A percentile compares a stretch with the other conserved stretches of the same genome.
Conservation (phyloP, 2,329 filamentous ascomycete species). For the Talaromyces sp. region DNA sequence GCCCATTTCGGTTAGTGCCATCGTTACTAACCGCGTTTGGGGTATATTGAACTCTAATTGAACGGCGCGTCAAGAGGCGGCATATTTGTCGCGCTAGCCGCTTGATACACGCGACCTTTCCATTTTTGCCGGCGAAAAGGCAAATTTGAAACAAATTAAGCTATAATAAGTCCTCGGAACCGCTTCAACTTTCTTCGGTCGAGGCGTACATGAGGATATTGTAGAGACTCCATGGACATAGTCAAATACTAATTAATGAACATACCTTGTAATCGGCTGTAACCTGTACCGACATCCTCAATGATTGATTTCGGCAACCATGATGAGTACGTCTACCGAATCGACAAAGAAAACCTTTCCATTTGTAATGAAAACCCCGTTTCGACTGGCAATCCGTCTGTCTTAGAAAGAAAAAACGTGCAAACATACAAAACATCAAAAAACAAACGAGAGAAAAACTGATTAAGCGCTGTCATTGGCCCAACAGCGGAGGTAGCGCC, state of each 20-base stretch:
- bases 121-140: no score
- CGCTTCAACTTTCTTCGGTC: no score
- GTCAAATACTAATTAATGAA: no score
- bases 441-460: conserved; percentile 1
- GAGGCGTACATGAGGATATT: no score
- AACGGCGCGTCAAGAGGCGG: neutral
- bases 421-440: neutral
- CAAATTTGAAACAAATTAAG: neutral
- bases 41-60: neutral
- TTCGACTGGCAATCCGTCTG: neutral
- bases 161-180: no score
- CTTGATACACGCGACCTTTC: neutral
- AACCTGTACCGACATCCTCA: neutral
- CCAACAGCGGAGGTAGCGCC: neutral
- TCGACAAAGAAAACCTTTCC: neutral
- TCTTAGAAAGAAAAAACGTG: neutral
- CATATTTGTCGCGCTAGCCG: neutral
- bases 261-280: no score
- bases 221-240: no score
- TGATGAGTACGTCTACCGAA: neutral
- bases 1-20: neutral
- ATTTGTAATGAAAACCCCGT: neutral
- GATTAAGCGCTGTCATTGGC: conserved; percentile 9
- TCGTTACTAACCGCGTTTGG: neutral
- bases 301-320: neutral